phyloP scores from a whole-genome alignment of 306 rosid genomes.

The Casuarina cunninghamiana region DNA sequence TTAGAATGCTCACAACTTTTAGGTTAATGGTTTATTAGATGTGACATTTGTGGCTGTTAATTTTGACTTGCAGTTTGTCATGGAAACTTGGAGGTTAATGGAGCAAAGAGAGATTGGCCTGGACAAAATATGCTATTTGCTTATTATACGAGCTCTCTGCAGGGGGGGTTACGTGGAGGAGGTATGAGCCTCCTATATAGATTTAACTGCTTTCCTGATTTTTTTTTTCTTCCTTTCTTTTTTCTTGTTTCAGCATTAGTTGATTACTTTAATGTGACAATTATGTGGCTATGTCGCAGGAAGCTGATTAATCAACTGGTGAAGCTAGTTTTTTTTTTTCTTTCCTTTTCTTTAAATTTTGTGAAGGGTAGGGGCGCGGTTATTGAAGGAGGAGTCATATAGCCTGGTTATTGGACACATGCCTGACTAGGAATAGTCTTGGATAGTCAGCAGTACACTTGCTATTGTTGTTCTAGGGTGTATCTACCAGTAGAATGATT shows the following conservation, averaged over 20 bases:
- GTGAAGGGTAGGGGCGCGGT: too few species aligned
- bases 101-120: slow-evolving; percentile 50
- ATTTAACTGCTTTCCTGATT: slow-evolving; percentile 4
- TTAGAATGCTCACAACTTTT: slow-evolving; percentile 15
- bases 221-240: slow-evolving; percentile 15
- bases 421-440: neutral
- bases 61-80: slow-evolving; percentile 61
- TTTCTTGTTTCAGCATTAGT: neutral
- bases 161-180: slow-evolving; percentile 68
- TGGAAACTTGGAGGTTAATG: slow-evolving; percentile 84
- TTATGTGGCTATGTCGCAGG: neutral
- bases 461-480: neutral
- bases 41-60: slow-evolving; percentile 16
- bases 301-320: neutral
- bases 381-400: too few species aligned
- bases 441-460: neutral
- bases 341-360: too few species aligned
- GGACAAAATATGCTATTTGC: slow-evolving; percentile 45
- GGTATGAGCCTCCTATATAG: slow-evolving; percentile 41
- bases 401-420: neutral
- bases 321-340: neutral
- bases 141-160: slow-evolving; percentile 66
- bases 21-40: slow-evolving; percentile 9
- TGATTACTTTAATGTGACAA: neutral
- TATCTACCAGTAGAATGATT: neutral